Evolutionary conservation across 768 basidiomycete species (phyloP), one percentile per base, ranked within the genome.

Genomic region (Kwoniella newhampshirensis): DNA sequence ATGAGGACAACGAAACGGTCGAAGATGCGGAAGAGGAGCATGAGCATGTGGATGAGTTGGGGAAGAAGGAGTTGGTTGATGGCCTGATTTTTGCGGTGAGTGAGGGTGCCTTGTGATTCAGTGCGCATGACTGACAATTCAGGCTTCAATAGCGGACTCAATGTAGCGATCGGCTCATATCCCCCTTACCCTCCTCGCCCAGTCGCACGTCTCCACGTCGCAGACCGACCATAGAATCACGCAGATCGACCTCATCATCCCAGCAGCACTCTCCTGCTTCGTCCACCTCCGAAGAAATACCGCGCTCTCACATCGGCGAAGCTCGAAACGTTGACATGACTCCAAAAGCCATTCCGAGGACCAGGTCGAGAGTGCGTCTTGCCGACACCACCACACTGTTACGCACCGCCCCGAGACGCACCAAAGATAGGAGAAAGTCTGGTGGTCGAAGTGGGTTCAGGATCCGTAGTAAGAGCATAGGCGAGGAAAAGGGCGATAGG

Each of bases 41-140:
- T 3, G 63, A 63, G 9, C 59, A 60, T 4, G 63, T 61, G 7
- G 63, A 51, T n/a, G 66, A 61, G 2, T 18, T 71, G 57, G 60
- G 67, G 5, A 76, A 76, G 57, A 70, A 70, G 46, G 67, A 69
- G n/a, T 47, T 76, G 41, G 65, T 76, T 17, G 70, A 74, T 30
- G 75, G 75, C 1, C 59, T 76, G 17, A 55, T 76, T 13, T 59
- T 62, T 7, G 66, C 70, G 23, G 74, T 75, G 27, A 62, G 74
- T 26, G 7, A 17, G 30, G n/a, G n/a, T 21, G 43, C 56, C 27
- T 43, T 18, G n/a, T 47, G 39, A 27, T 44, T 15, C 27, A 36
- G n/a, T n/a, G n/a, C n/a, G n/a, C n/a, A n/a, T n/a, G n/a, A n/a
- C n/a, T n/a, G 36, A 11, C n/a, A 37, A 37, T n/a, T 9, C 9